Evolutionary conservation across 2,329 filamentous ascomycete species (phyloP).

Genomic region (Sporothrix luriei): DNA sequence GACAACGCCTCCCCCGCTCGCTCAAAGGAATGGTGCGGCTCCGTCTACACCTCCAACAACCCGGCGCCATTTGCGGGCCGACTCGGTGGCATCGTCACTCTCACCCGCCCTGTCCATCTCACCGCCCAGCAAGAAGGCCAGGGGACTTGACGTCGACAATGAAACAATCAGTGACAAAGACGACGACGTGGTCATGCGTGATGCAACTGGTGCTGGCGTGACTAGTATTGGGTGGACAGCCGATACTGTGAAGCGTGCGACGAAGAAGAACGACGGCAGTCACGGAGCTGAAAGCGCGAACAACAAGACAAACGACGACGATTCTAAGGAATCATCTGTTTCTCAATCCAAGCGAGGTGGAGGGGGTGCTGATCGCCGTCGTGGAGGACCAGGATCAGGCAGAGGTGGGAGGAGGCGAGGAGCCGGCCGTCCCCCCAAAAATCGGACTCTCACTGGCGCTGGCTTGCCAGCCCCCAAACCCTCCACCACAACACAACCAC

Average conservation of each 20-base stretch:
- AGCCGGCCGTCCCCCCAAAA: slow-evolving; percentile 34
- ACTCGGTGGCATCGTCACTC: slow-evolving; percentile 7
- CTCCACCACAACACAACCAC: slow-evolving; percentile 8
- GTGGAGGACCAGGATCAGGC: slow-evolving; percentile 29
- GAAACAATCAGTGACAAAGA: slow-evolving; percentile 8
- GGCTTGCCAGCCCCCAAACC: slow-evolving; percentile 8
- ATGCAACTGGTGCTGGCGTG: neutral
- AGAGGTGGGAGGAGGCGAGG: slow-evolving; percentile 34
- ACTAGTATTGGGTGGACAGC: slow-evolving; percentile 25
- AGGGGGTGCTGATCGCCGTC: slow-evolving; percentile 21
- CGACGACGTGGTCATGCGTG: slow-evolving; percentile 19
- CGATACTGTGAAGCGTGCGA: slow-evolving; percentile 4
- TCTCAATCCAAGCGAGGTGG: slow-evolving; percentile 16
- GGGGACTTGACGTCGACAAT: neutral
- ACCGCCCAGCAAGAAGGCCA: neutral
- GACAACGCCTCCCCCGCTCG: neutral
- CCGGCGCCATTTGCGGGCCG: neutral
- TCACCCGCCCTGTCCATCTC: slow-evolving; percentile 7
- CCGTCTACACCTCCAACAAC: neutral
- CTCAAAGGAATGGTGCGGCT: neutral
- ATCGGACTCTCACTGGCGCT: slow-evolving; percentile 14
- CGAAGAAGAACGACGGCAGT: neutral
- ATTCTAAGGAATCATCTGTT: neutral
- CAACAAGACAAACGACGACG: neutral
- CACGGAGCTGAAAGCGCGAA: neutral